phyloP scores from a whole-genome alignment of 2,329 filamentous ascomycete species.

The Didymosphaeria variabile region DNA sequence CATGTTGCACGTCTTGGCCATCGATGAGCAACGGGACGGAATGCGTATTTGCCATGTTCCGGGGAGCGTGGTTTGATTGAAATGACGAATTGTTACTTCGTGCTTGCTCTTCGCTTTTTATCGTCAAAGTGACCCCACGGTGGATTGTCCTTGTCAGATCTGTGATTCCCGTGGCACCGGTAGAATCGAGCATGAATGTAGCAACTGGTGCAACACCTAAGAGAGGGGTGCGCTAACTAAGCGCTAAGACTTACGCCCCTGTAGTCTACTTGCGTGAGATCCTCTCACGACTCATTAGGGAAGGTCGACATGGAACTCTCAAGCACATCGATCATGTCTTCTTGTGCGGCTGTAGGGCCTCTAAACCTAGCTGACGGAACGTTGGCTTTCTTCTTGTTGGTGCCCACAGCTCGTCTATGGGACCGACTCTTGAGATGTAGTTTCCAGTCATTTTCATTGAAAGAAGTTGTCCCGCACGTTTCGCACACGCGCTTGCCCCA shows the following conservation, averaged over 20 bases:
- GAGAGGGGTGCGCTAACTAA: neutral
- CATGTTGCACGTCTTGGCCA: conserved; percentile 53
- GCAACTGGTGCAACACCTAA: neutral
- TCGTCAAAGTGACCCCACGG: neutral
- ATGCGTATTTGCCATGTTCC: neutral
- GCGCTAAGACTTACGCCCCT: neutral
- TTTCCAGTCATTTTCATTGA: conserved; percentile 66
- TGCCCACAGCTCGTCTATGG: conserved; percentile 56
- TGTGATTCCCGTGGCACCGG: neutral
- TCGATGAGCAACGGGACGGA: conserved; percentile 54
- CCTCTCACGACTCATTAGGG: conserved; percentile 1
- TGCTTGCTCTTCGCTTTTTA: neutral
- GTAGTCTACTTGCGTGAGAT: neutral
- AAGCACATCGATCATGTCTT: conserved; percentile 34
- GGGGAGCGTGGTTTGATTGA: neutral
- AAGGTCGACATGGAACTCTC: conserved; percentile 31
- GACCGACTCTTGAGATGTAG: conserved; percentile 64
- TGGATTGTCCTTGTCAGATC: neutral
- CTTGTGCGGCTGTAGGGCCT: conserved; percentile 11
- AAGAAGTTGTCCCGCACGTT: conserved; percentile 68
- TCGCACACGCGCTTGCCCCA: conserved; percentile 71
- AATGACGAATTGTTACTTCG: neutral
- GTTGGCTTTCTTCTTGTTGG: conserved; percentile 39
- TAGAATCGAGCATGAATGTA: neutral
- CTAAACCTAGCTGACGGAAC: conserved; percentile 11